Evolutionary conservation across 371 early-diverging fungal species (phyloP), one percentile per base, ranked within the genome.

Genomic region (Haplosporangium sp.): DNA sequence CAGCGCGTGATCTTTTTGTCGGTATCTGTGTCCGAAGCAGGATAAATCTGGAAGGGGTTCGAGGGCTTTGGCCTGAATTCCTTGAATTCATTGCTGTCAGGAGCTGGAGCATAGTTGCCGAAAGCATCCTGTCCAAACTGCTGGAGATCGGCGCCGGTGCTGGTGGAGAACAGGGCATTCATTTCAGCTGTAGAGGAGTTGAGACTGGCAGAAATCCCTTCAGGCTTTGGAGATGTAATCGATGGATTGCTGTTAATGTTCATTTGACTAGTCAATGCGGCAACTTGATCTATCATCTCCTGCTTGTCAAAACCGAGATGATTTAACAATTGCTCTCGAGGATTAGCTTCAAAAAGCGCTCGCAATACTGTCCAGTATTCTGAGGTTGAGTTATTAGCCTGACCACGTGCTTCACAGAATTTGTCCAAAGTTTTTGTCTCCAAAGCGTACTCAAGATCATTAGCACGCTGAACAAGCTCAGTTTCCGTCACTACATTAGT

Each of bases 291-390:
- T 19, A 87, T 72, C 53, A 93, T 83, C 61, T 88, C 88, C 9
- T 85, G 88, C 67, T 93, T 92, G 72, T 94, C 90, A 75, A 95
- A 96, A 0, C 96, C 96, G 13, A 97, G 90, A 78, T 95, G 92
- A 56, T 92, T 88, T 57, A 97, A 89, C 52, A 97, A 84, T 69
- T 93, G 90, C 64, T 95, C 94, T 53, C 96, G 89, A 20, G 95
- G 93, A 73, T 94, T 88, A 17, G 85, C 82, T 19, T 92, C 91
- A 69, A 97, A 94, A 74, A 98, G 85, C 0, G 94, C 88, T 35
- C 90, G 87, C 70, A 97, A 84, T n/a, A 97, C 93, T 59, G 92
- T 87, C 98, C 98, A 97, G 67, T 89, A 87, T 47, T 89, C 86
- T 27, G 86, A 79, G 9, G 83, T 67, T 3, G 85, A 77, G 4